Conservation (phyloP, 2,329 filamentous ascomycete genomes). For the Neofusicoccum laricinum region DNA sequence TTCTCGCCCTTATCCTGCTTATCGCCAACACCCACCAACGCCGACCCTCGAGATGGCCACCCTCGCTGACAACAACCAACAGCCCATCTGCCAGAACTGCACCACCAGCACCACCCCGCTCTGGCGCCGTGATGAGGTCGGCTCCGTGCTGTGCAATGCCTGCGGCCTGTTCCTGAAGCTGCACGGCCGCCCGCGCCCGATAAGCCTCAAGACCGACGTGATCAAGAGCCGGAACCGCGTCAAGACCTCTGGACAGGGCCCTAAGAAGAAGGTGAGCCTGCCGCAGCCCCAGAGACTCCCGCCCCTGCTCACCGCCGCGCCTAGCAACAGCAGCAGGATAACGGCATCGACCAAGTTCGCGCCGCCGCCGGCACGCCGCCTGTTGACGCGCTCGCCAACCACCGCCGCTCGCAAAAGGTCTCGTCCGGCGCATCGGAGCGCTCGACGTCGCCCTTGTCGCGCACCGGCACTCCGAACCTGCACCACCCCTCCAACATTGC, state of each 20-base stretch:
- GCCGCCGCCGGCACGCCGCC: conserved; percentile 35
- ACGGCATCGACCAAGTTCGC: conserved; percentile 50
- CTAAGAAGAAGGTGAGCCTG: conserved; percentile 73
- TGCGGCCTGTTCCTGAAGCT: conserved; percentile 97
- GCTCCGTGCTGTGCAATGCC: conserved; percentile 95
- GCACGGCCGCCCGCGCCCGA: conserved; percentile 87
- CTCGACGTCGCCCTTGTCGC: conserved; percentile 74
- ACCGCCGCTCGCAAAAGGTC: conserved; percentile 68
- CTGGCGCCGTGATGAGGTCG: conserved; percentile 95
- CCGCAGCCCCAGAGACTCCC: background rate
- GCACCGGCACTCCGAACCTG: conserved; percentile 73
- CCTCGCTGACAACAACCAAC: conserved; percentile 42
- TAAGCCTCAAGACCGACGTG: conserved; percentile 96
- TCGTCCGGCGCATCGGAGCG: conserved; percentile 71
- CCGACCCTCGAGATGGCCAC: conserved; percentile 7
- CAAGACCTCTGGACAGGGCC: conserved; percentile 77
- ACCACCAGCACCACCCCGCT: conserved; percentile 91
- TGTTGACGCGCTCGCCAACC: conserved; percentile 52
- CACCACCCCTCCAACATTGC: conserved; percentile 63
- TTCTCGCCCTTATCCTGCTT: conserved; percentile 44
- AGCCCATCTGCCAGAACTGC: conserved; percentile 97
- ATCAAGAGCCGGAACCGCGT: conserved; percentile 99
- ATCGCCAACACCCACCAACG: conserved; percentile 34
- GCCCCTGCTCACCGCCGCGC: background rate
- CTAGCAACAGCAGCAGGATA: conserved; percentile 31